Base-by-base conservation (phyloP, 495 filamentous ascomycete genomes). In the Aspergillus funiculosus region DNA sequence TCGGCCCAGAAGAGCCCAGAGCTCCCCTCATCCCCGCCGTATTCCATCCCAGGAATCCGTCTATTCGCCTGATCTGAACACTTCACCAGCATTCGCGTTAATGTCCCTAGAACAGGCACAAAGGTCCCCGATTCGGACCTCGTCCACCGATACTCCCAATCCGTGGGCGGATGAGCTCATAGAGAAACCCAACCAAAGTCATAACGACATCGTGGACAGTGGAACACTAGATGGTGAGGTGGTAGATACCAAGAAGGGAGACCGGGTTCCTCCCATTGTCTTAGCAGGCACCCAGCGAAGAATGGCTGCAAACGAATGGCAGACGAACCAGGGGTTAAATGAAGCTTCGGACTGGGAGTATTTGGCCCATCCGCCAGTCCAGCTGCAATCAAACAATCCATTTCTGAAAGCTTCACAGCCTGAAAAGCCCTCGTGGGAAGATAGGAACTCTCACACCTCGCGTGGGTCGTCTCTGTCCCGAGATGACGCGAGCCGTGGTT, bases 81-180 rank as follows among this genome's bases (percentile, higher is more conserved):
- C 64, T 4, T 71, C 68, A 0, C 68, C 66, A 3, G 66, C 68
- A 0, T 70, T 73, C 31, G 65, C 68, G 32, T 52, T 70, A 29
- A 73, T 70, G 69, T 60, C 68, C 6, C 46, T 71, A 10, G 66
- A 73, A 43, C 58, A 73, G 31, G 67, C 69, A 0, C 69, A 71
- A 41, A 62, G 56, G 48, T 70, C 69, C 3, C 69, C 68, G 30
- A 56, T 66, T 19, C 61, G 58, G 38, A 58, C 60, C 8, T 56
- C 66, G 21, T 43, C 57, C 38, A 57, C 46, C 26, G 52, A 66
- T 10, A 53, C 53, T 8, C 54, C 59, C 19, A 64, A 53, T 43
- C 56, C 64, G 6, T 69, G 67, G 69, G 48, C 59, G 10, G 67
- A 68, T 29, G 55, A 62, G 20, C 39, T 60, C 3, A 53, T 56